phyloP scores from a whole-genome alignment of 306 rosid species.

The Morella rubra region DNA sequence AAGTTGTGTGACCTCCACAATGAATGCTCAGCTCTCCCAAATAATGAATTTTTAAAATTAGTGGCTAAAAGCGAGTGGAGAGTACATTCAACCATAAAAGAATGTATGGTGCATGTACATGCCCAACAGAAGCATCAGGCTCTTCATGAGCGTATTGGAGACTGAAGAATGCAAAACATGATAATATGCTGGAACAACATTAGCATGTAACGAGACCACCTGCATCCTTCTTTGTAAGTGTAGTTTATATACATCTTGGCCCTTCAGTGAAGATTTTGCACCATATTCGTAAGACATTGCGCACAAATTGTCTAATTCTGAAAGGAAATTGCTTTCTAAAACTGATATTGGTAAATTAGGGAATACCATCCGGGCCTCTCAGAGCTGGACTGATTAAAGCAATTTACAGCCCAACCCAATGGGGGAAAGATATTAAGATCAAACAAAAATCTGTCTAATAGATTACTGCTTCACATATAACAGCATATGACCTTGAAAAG shows the following conservation, averaged over 20 bases:
- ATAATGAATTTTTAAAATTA: neutral
- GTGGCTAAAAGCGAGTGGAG: neutral
- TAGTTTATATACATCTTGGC: neutral
- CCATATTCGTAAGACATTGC: neutral
- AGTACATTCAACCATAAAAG: neutral
- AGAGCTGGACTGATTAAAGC: neutral
- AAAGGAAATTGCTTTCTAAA: neutral
- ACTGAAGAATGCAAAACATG: neutral
- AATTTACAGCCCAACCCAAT: neutral
- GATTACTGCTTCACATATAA: constrained; percentile 22
- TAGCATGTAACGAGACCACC: neutral
- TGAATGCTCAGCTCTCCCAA: neutral
- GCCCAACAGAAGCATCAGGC: neutral
- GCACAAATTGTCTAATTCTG: neutral
- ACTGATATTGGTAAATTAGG: neutral
- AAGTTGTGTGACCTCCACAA: neutral
- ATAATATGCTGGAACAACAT: neutral
- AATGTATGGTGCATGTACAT: neutral
- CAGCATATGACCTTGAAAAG: constrained; percentile 69
- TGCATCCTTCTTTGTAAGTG: neutral
- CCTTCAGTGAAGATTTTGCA: neutral
- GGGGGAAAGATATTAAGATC: neutral
- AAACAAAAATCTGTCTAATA: neutral
- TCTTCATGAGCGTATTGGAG: neutral
- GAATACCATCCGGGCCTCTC: neutral